Conservation (phyloP, 352 stramenopile species). For the Pythium dissimile region DNA sequence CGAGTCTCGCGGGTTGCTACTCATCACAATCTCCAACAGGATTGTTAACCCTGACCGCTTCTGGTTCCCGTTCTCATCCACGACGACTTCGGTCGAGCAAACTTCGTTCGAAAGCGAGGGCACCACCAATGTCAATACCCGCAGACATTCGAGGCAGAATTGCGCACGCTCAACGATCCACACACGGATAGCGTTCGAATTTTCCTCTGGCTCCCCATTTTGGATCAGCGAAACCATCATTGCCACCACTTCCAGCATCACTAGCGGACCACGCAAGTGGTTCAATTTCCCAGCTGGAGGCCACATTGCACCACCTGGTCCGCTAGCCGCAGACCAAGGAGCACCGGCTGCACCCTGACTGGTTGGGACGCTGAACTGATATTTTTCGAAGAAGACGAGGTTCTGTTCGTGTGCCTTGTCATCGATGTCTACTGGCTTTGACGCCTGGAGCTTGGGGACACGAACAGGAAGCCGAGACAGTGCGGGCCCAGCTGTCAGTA, state of each 20-base stretch:
- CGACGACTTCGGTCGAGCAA: conserved; percentile 61
- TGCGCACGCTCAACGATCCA: conserved; percentile 80
- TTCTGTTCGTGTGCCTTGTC: conserved; percentile 85
- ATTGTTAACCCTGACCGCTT: conserved; percentile 66
- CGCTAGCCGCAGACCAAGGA: conserved; percentile 55
- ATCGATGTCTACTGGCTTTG: conserved; percentile 79
- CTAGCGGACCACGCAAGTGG: conserved; percentile 68
- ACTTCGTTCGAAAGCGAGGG: conserved; percentile 67
- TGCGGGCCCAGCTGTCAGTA: conserved; percentile 50
- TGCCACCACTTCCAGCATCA: conserved; percentile 75
- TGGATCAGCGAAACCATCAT: conserved; percentile 66
- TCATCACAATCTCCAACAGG: conserved; percentile 76
- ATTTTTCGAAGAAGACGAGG: conserved; percentile 81
- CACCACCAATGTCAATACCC: conserved; percentile 71
- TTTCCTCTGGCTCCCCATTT: conserved; percentile 50
- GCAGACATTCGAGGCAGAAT: conserved; percentile 76
- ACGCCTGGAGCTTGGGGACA: conserved; percentile 67
- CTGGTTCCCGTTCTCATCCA: conserved; percentile 37
- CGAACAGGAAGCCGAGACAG: conserved; percentile 59
- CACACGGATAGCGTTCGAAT: conserved; percentile 43
- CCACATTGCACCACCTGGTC: conserved; percentile 62
- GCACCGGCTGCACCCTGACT: conserved; percentile 31
- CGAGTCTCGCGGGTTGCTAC: conserved; percentile 63
- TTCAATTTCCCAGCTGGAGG: conserved; percentile 63
- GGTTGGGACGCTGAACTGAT: conserved; percentile 70